Conservation (phyloP, 192 early-diverging fungal species). For the Mortierella alpina region DNA sequence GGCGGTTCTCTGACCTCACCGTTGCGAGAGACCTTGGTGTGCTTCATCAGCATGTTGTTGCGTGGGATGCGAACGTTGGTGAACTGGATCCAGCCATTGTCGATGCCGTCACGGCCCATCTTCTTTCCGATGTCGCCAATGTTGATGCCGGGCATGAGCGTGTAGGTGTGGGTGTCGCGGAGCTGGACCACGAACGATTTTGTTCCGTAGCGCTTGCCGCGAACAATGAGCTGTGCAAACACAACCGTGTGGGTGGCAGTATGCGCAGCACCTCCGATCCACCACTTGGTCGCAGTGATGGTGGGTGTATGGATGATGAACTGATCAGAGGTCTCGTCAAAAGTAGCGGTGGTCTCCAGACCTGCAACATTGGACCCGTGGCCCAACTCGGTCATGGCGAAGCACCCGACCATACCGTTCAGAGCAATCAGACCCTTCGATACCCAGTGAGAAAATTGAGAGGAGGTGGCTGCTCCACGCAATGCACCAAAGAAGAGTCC, state of each 20-base stretch:
- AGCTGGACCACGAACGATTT: constrained; percentile 91
- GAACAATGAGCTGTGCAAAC: constrained; percentile 85
- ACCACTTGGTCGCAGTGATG: constrained; percentile 92
- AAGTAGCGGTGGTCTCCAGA: constrained; percentile 91
- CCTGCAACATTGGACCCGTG: constrained; percentile 90
- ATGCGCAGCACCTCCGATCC: constrained; percentile 94
- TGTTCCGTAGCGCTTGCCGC: constrained; percentile 82
- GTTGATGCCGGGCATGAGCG: constrained; percentile 82
- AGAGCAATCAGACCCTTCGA: constrained; percentile 81
- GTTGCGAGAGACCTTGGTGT: constrained; percentile 84
- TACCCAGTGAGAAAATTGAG: constrained; percentile 87
- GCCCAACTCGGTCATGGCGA: constrained; percentile 85
- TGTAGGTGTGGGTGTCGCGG: constrained; percentile 81
- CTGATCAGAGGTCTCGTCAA: constrained; percentile 76
- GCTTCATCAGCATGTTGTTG: constrained; percentile 91
- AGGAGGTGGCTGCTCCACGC: constrained; percentile 82
- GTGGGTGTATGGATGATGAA: constrained; percentile 83
- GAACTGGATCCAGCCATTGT: constrained; percentile 94
- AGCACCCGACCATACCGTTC: constrained; percentile 87
- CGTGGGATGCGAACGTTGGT: constrained; percentile 90
- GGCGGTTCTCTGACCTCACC: constrained; percentile 84
- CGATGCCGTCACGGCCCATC: constrained; percentile 90
- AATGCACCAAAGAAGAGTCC: constrained; percentile 90
- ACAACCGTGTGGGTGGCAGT: constrained; percentile 84
- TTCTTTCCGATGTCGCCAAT: constrained; percentile 95